Evolutionary conservation across 495 filamentous ascomycete genomes (phyloP).

Genomic region (Chaetomium cochliodes): DNA sequence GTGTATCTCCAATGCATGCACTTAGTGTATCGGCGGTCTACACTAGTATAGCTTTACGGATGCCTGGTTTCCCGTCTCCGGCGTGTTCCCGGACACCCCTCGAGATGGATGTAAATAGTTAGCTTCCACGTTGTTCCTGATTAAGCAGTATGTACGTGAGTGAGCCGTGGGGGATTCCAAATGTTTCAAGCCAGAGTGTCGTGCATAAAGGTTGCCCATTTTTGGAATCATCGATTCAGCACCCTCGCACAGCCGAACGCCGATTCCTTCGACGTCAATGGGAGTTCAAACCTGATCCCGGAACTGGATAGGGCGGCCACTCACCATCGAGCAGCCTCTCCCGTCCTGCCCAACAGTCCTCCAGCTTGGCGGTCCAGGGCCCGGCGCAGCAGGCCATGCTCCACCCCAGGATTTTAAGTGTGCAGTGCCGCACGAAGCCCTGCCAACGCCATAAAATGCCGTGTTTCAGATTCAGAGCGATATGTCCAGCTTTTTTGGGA

Average conservation of each 20-base stretch:
- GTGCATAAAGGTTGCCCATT: conserved; percentile 16
- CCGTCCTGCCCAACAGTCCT: background rate
- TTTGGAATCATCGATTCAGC: conserved; percentile 7
- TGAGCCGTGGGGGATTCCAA: conserved; percentile 9
- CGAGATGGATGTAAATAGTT: no score
- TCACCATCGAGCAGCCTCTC: conserved; percentile 8
- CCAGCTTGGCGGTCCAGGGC: conserved; percentile 20
- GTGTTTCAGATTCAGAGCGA: conserved; percentile 24
- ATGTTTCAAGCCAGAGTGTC: conserved; percentile 15
- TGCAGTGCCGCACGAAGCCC: conserved; percentile 20
- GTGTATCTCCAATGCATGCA: no score
- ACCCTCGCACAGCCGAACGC: background rate
- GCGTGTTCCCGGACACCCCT: no score
- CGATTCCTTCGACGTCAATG: background rate
- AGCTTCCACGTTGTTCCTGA: background rate
- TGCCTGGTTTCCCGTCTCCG: no score
- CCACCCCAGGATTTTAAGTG: background rate
- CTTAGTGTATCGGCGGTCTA: no score
- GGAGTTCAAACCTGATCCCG: background rate
- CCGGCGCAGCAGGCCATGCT: conserved; percentile 6
- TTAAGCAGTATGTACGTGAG: conserved; percentile 8
- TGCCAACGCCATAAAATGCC: conserved; percentile 11
- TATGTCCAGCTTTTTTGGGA: conserved; percentile 9
- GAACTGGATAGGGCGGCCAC: conserved; percentile 18
- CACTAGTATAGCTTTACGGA: no score